A percentile compares a stretch with the other conserved stretches of the same genome.
phyloP scores from a whole-genome alignment of 2,329 filamentous ascomycete species.

The Aspergillus viridinutans region DNA sequence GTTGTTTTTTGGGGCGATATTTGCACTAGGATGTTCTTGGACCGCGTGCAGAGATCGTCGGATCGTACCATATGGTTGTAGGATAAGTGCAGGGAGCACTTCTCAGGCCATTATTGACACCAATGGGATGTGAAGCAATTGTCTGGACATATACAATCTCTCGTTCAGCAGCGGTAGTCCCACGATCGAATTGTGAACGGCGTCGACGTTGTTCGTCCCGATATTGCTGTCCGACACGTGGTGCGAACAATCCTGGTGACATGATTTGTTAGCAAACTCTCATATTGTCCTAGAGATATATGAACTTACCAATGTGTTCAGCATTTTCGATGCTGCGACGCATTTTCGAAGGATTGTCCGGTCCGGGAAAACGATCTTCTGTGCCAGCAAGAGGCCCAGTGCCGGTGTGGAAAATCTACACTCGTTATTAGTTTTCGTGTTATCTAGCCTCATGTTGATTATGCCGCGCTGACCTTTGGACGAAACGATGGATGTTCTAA shows the following conservation, averaged over 20 bases:
- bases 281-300: conserved; percentile 31
- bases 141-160: conserved; percentile 48
- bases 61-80: conserved; percentile 21
- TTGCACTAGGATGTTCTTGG: conserved; percentile 16
- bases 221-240: conserved; percentile 68
- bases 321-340: conserved; percentile 84
- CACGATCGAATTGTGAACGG: conserved; percentile 75
- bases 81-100: conserved; percentile 25
- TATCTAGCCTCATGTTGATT: background rate
- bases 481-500: conserved; percentile 75
- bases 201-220: conserved; percentile 72
- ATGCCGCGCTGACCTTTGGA: conserved; percentile 62
- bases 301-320: conserved; percentile 64
- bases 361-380: conserved; percentile 70
- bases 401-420: conserved; percentile 52
- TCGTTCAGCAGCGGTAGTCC: conserved; percentile 66
- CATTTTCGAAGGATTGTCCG: conserved; percentile 84
- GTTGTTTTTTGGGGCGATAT: background rate
- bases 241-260: conserved; percentile 61
- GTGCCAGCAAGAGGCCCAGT: conserved; percentile 56
- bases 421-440: conserved; percentile 19
- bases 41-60: conserved; percentile 12
- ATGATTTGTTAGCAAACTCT: conserved; percentile 1
- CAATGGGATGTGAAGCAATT: conserved; percentile 15
- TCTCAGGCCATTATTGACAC: conserved; percentile 15